These are phyloP conservation scores for Cucurbita maxima DNA, from an alignment of 306 rosid species.

Conservation along the genomic window DNA sequence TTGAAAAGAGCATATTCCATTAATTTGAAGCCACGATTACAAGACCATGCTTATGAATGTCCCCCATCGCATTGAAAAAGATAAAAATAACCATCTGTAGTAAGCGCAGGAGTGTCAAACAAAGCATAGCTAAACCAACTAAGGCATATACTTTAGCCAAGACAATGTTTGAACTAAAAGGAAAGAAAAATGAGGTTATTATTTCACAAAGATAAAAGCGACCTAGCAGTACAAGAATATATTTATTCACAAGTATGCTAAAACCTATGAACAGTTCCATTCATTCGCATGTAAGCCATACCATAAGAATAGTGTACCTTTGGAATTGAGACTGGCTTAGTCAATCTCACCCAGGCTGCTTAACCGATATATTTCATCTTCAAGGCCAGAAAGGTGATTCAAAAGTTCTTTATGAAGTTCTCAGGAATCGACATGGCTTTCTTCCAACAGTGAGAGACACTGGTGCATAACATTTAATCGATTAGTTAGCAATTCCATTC, in stretches of 20 bases:
- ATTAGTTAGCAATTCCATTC: slow-evolving; percentile 55
- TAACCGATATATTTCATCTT: slow-evolving; percentile 47
- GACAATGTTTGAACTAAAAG: not conserved
- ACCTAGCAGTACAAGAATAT: not conserved
- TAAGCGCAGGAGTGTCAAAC: not conserved
- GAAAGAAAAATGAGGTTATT: too few relatives aligned
- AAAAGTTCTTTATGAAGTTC: slow-evolving; percentile 38
- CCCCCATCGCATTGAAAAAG: not conserved
- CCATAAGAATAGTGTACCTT: not conserved
- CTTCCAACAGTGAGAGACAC: slow-evolving; percentile 59
- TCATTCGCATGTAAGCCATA: not conserved
- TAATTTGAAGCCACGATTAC: not conserved
- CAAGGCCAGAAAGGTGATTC: slow-evolving; percentile 49
- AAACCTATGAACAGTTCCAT: not conserved
- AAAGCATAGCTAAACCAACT: not conserved
- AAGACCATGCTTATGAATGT: not conserved
- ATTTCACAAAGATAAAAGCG: not conserved
- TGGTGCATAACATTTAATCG: slow-evolving; percentile 60
- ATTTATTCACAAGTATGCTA: not conserved
- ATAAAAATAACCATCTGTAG: not conserved
- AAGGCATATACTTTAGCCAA: not conserved
- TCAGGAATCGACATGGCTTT: slow-evolving; percentile 22
- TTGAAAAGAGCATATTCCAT: not conserved
- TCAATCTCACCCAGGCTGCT: slow-evolving; percentile 34
- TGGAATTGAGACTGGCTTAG: slow-evolving; percentile 11